Percentiles rank a stretch among this genome's conserved stretches.
These are phyloP conservation scores for Eurotiales sp. DNA, from an alignment of 2,329 filamentous ascomycete genomes.

Conservation along the genomic window DNA sequence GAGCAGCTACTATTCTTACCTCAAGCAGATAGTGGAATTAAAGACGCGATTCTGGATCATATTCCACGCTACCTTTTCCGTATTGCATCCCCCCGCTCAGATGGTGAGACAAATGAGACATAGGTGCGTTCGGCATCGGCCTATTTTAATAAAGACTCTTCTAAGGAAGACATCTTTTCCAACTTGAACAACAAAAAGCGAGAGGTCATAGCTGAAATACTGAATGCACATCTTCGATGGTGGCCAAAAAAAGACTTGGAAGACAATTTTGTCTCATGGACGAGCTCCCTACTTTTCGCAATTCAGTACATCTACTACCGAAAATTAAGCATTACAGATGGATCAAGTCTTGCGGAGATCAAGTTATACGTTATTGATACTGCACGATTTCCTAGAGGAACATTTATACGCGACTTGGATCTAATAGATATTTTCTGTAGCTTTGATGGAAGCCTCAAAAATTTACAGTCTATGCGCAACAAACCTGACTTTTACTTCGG, in stretches of 20 bases:
- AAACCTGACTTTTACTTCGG: slow-evolving; percentile 15
- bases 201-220: neutral
- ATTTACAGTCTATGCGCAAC: slow-evolving; percentile 8
- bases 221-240: slow-evolving; percentile 14
- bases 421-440: slow-evolving; percentile 17
- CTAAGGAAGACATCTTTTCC: neutral
- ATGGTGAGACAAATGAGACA: neutral
- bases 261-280: slow-evolving; percentile 19
- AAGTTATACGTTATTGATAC: slow-evolving; percentile 19
- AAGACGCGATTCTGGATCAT: neutral
- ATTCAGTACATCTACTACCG: slow-evolving; percentile 21
- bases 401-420: slow-evolving; percentile 18
- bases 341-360: slow-evolving; percentile 15
- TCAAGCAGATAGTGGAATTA: neutral
- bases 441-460: slow-evolving; percentile 11
- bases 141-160: neutral
- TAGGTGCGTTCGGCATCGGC: neutral
- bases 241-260: slow-evolving; percentile 5
- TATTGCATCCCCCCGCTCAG: neutral
- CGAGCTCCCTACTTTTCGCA: slow-evolving; percentile 18
- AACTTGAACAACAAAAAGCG: neutral
- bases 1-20: neutral
- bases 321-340: slow-evolving; percentile 10
- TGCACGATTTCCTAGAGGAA: slow-evolving; percentile 13
- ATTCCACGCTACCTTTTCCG: neutral